Conservation (phyloP, 345 rosid species). For the Sisymbrium irio region DNA sequence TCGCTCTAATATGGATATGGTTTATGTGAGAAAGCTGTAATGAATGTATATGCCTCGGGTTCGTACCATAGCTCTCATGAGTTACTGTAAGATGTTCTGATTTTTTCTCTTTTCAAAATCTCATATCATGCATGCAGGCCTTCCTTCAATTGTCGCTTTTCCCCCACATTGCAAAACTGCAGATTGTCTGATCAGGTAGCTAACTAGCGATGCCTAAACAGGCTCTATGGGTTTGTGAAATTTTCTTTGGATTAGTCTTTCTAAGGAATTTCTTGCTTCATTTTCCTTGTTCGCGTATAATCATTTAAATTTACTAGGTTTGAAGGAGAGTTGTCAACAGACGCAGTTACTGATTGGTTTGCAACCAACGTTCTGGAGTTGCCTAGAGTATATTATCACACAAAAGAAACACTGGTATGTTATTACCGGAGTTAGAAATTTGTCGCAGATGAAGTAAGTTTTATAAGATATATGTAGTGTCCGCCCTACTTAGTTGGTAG, state of each 20-base stretch:
- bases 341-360: slow-evolving; percentile 85
- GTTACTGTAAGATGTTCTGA: not conserved
- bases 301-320: slow-evolving; percentile 46
- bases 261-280: not conserved
- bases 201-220: slow-evolving; percentile 9
- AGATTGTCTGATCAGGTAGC: slow-evolving; percentile 71
- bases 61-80: not conserved
- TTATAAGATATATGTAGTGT: slow-evolving; percentile 2
- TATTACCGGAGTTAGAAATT: not conserved
- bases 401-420: slow-evolving; percentile 79
- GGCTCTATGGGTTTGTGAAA: not conserved
- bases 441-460: not conserved
- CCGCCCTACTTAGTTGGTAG: not conserved
- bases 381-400: slow-evolving; percentile 81
- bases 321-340: slow-evolving; percentile 68
- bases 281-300: not conserved
- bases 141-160: slow-evolving; percentile 76
- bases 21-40: not conserved
- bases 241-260: not conserved
- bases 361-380: slow-evolving; percentile 61
- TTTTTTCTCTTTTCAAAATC: slow-evolving; percentile 31
- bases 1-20: not conserved
- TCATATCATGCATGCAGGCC: slow-evolving; percentile 46
- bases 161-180: slow-evolving; percentile 68
- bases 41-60: not conserved